Evolutionary conservation across 108 stramenopile genomes (phyloP).

Genomic region (Stephanodiscus triporus): DNA sequence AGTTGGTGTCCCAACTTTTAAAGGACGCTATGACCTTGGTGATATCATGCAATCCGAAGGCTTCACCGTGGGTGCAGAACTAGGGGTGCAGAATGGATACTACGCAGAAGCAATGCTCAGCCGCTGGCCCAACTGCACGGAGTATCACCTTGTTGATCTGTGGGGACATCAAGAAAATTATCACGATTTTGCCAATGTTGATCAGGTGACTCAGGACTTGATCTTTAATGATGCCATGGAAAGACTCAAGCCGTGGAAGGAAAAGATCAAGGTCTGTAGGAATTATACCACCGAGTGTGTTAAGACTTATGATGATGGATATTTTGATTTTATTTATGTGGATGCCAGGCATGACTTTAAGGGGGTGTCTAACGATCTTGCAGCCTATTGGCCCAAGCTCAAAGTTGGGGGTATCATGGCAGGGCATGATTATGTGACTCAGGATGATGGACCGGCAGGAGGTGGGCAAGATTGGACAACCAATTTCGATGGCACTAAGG

Average conservation of each 20-base stretch:
- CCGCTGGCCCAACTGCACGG: conserved; percentile 10
- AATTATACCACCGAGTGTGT: conserved; percentile 28
- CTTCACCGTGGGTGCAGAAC: conserved; percentile 11
- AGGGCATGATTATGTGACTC: conserved; percentile 35
- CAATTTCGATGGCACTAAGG: conserved; percentile 18
- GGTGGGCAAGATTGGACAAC: conserved; percentile 12
- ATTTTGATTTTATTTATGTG: conserved; percentile 54
- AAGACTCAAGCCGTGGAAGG: background rate
- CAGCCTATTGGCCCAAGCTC: conserved; percentile 50
- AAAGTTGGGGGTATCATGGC: conserved; percentile 47
- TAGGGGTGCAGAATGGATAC: conserved; percentile 17
- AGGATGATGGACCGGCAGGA: conserved; percentile 3
- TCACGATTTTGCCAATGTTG: conserved; percentile 34
- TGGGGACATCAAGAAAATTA: conserved; percentile 40
- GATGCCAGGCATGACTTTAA: conserved; percentile 57
- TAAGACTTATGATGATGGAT: conserved; percentile 22
- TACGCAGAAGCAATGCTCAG: conserved; percentile 5
- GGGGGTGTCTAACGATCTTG: conserved; percentile 48
- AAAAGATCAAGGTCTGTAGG: conserved; percentile 25
- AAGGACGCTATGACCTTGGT: background rate
- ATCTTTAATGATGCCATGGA: conserved; percentile 12
- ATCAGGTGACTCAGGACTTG: conserved; percentile 10
- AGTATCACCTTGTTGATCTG: conserved; percentile 27
- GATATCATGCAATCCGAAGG: conserved; percentile 7
- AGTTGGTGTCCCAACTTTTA: conserved; percentile 10